Evolutionary conservation across 176 grass and related monocot genomes (phyloP), one percentile per base, ranked within the genome.

Genomic region (Tillandsia fasciculata): DNA sequence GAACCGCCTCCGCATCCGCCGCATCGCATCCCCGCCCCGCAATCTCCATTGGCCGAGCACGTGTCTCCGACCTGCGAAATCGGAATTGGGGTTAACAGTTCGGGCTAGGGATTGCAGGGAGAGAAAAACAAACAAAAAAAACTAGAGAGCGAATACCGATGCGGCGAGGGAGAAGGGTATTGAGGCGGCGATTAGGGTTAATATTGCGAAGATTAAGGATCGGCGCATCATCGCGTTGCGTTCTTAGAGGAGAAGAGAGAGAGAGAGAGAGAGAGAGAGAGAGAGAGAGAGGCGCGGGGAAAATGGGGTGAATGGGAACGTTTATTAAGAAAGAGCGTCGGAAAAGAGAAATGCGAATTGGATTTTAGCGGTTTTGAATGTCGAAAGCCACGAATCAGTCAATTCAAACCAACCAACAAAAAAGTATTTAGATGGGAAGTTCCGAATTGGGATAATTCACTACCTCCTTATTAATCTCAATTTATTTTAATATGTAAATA

Each of bases 1-100:
- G 56, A 20, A 23, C 22, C 33, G 70, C 15, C 72, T 10, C 52
- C 56, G 80, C 93, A 96, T 26, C 64, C 63, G 67, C 80, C 77
- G 86, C 93, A 96, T 0, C 78, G 83, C 59, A 78, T 50, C 18
- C 83, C 86, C 6, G 47, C 17, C 52, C 79, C 73, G 70, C 88
- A 89, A 22, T 66, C 74, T 8, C 57, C 64, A 63, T 85, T 49
- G 3, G 77, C 24, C 0, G 73, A 76, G 81, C 93, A 96, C 56
- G 52, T 61, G 3, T 53, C 86, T 64, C 93, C 88, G 20, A 85
- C 53, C 79, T 90, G 69, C 12, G 66, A 69, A 24, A 71, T n/a
- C 51, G 15, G 15, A 78, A 70, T 26, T 11, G 2, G 11, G 9
- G 29, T 17, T 48, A 48, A 29, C 2, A 7, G 15, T 50, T 20